Conservation (phyloP, 306 rosid genomes). For the Alnus rubra region DNA sequence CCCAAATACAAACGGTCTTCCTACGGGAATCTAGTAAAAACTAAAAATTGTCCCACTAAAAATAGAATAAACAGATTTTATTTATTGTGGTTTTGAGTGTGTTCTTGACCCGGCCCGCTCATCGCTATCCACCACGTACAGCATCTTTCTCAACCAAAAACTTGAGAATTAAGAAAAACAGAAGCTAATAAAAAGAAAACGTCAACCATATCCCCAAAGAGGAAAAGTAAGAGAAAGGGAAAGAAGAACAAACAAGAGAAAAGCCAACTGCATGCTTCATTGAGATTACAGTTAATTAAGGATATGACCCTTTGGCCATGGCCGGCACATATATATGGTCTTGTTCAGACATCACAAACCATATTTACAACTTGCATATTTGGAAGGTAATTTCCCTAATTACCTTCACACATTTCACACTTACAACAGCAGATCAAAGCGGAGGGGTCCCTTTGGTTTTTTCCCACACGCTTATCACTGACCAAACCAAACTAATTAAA, state of each 20-base stretch:
- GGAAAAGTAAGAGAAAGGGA: neutral
- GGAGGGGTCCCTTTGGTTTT: constrained; percentile 10
- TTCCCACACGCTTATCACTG: neutral
- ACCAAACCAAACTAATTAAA: neutral
- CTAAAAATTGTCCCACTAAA: no score
- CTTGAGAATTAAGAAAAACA: neutral
- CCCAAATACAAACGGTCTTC: no score
- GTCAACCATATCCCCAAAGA: constrained; percentile 11
- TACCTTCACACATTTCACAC: constrained; percentile 6
- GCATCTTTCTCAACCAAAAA: neutral
- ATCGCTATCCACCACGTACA: neutral
- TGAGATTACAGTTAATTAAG: neutral
- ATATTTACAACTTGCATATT: neutral
- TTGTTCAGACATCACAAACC: neutral
- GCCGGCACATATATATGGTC: no score
- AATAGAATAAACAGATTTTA: neutral
- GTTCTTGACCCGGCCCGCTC: neutral
- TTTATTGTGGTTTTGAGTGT: neutral
- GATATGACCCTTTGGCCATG: neutral
- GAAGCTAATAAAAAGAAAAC: constrained; percentile 8
- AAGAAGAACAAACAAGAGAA: neutral
- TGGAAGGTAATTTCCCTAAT: neutral
- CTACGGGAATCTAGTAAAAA: no score
- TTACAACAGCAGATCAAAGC: neutral
- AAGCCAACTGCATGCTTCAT: neutral